Conservation (phyloP, 768 basidiomycete genomes). For the Boletus tylopilopsis region DNA sequence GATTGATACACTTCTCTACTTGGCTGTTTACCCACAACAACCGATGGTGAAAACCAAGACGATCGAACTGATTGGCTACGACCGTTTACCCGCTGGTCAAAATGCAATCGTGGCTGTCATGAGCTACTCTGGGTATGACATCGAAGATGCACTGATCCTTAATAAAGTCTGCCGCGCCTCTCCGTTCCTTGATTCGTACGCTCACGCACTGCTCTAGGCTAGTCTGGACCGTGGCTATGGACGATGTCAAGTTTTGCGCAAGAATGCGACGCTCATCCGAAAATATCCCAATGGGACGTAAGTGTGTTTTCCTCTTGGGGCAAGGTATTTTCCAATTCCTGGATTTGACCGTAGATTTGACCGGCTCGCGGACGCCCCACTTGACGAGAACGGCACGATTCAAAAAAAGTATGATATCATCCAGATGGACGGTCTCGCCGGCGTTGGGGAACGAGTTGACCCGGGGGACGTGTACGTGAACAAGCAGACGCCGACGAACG, state of each 20-base stretch:
- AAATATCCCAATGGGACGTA: conserved; percentile 97
- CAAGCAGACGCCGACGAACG: conserved; percentile 93
- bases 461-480: conserved; percentile 95
- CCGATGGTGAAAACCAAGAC: conserved; percentile 99
- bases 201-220: conserved; percentile 47
- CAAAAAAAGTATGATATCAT: conserved; percentile 89
- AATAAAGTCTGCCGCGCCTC: conserved; percentile 61
- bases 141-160: conserved; percentile 96
- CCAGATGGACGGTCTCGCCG: conserved; percentile 88
- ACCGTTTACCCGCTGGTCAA: conserved; percentile 94
- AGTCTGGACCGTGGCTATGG: conserved; percentile 97
- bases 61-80: conserved; percentile 95
- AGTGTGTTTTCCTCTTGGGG: conserved; percentile 37
- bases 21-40: conserved; percentile 97
- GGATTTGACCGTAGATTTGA: conserved; percentile 58
- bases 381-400: conserved; percentile 75
- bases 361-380: conserved; percentile 87
- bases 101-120: conserved; percentile 99
- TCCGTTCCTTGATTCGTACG: conserved; percentile 1
- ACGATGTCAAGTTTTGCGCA: conserved; percentile 94
- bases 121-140: conserved; percentile 99
- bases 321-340: conserved; percentile 6
- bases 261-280: conserved; percentile 89
- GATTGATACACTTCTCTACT: conserved; percentile 97
- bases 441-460: conserved; percentile 91